Evolutionary conservation across 805 yeast genomes (phyloP), one percentile per base, ranked within the genome.

Genomic region (Saccharomycopsis vini): DNA sequence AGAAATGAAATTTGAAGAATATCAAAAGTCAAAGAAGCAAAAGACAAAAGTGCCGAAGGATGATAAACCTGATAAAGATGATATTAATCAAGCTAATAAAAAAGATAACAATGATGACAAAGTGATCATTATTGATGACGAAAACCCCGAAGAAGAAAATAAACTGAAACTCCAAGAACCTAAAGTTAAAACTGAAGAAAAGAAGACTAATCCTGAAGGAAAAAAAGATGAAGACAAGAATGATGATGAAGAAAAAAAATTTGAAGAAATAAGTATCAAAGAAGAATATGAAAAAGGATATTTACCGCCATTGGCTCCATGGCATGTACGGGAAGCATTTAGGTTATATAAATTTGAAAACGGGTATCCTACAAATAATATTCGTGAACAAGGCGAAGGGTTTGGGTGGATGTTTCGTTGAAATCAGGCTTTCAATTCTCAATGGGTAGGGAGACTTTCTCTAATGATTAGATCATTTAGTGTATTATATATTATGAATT

Each of bases 321-420:
- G 20, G 16, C 51, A 48, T 36, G 45, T 48, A 12, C 22, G 51
- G 16, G 51, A 48, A 23, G 51, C 51, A 9, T 48, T 41, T 22
- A 28, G 51, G n/a, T 16, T 42, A 19, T 46, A 42, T 20, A 40
- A 42, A 22, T 39, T 42, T 23, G 51, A 45, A 20, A 48, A 45
- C 12, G 35, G 38, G 19, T 48, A 42, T 18, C 51, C 51, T 3
- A 39, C 32, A n/a, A 40, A 39, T 9, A 33, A 32, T n/a, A 42
- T 46, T 40, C 24, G 45, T 5, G 42, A 48, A 28, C 51, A 48
- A 23, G 50, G 51, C 19, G 51, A 46, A 2, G 49, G 46, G 2
- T 36, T 42, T 34, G 51, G 51, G 28, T 19, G 34, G 28, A 42
- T 45, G 44, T 48, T 45, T 28, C 42, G 51, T 33, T 47, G 42